These are phyloP conservation scores for Starmerella floris DNA, from an alignment of 805 yeast species.

Conservation along the genomic window DNA sequence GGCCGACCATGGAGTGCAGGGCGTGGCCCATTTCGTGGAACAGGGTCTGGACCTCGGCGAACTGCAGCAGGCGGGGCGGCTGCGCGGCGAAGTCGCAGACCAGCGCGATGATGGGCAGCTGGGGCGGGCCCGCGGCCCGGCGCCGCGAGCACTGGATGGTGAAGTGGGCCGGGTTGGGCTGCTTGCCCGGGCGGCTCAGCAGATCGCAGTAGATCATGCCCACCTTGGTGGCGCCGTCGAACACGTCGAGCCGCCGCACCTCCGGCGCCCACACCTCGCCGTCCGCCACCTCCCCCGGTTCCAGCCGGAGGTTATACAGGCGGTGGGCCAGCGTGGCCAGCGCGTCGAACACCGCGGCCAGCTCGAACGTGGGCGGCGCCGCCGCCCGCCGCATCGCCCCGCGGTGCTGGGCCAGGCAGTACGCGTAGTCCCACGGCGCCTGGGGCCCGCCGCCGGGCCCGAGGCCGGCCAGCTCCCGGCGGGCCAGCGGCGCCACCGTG, in stretches of 20 bases:
- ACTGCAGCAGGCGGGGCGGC: conserved; percentile 31
- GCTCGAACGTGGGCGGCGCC: conserved; percentile 51
- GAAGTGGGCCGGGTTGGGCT: conserved; percentile 85
- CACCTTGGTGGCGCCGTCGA: conserved; percentile 44
- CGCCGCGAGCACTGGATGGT: conserved; percentile 91
- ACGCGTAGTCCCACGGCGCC: conserved; percentile 86
- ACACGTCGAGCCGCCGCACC: conserved; percentile 69
- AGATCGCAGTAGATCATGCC: conserved; percentile 84
- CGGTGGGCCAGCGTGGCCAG: conserved; percentile 53
- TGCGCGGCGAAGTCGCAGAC: conserved; percentile 58
- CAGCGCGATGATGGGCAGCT: conserved; percentile 78
- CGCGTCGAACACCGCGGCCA: conserved; percentile 79
- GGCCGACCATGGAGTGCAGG: conserved; percentile 91
- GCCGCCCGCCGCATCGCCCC: conserved; percentile 25
- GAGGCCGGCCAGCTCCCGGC: conserved; percentile 41
- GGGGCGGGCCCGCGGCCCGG: conserved; percentile 31
- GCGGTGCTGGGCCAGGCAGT: conserved; percentile 30
- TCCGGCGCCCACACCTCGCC: conserved; percentile 87
- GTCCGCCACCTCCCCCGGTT: conserved; percentile 44
- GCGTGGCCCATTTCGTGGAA: conserved; percentile 99
- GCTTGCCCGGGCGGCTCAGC: conserved; percentile 61
- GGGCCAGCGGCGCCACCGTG: conserved; percentile 41
- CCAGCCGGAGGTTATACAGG: conserved; percentile 65
- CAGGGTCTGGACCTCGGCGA: conserved; percentile 78
- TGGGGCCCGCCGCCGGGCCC: conserved; percentile 18